Base-by-base conservation (phyloP, 331 rosid species). In the Acacia concinna region DNA sequence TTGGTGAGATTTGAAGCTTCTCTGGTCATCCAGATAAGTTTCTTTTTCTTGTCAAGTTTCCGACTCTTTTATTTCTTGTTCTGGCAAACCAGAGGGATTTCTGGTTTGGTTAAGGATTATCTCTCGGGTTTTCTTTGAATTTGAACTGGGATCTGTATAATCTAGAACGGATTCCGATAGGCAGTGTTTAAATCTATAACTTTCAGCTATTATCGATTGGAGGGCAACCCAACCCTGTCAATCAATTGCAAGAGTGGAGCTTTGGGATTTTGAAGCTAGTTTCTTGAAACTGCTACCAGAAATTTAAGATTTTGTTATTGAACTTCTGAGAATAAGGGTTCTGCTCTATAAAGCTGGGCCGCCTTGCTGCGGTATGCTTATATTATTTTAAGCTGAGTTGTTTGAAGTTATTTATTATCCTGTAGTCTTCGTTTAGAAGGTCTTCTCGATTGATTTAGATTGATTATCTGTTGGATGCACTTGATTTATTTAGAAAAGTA, bases 11-110 rank as follows among this genome's bases (percentile, higher is more conserved):
- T 80, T 84, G 59, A 75, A 80, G 47, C 87, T 81, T 84, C 69
- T 28, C 17, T 15, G 69, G 59, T 82, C 66, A 76, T 82, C 85
- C 88, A 85, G 88, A 87, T 38, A 89, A 86, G 90, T 87, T 76
- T 78, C 68, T 13, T 41, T 32, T 49, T 47, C 68, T 41, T 63
- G 11, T 31, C 75, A 68, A 46, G 46, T 28, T 77, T 79, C 43
- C 70, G 52, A 60, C 68, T 38, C 23, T n/a, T 56, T 13, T 56
- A 30, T 17, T 35, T 35, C 30, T 63, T 63, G 12, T 64, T 34
- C 28, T 9, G 47, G 25, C 23, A 32, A 8, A 64, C 18, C 38
- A 2, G 40, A 11, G 41, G 40, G 35, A 11, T 59, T 12, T 59
- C 40, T 15, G 40, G 68, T 13, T 62, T 62, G 23, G 40, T 30